Evolutionary conservation across 306 rosid species (phyloP), one percentile per base, ranked within the genome.

Genomic region (Cucurbita moschata): DNA sequence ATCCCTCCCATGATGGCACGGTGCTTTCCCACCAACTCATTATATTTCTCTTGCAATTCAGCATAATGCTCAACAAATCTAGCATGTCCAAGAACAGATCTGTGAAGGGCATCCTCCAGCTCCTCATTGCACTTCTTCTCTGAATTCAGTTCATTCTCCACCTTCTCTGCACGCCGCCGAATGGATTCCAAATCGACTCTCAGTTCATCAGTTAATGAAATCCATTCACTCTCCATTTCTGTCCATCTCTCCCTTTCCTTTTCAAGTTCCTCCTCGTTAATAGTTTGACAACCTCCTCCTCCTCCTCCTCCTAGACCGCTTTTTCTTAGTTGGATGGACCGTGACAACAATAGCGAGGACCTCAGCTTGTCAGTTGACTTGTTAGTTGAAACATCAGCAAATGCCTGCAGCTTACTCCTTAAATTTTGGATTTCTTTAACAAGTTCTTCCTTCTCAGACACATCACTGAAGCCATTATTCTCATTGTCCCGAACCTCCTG

Each of bases 181-280:
- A 47, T 85, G 39, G 90, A 79, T 57, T 89, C 96, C 30, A 95
- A 85, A 59, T 95, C 97, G 74, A 91, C 84, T 77, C 97, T 83
- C 66, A 91, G 86, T 73, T 91, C 99, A 71, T 94, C 99, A 30
- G 99, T 94, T 46, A 94, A 83, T 59, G 91, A 91, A 77, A 94
- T 94, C 99, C 99, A 89, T 57, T 94, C 97, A 50, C 99, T 89
- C 83, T 94, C 99, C 96, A 94, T 89, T 84, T 94, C 97, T 19
- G 89, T 89, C 99, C 99, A 94, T 77, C 88, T 85, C 76, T 91
- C 70, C 79, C 97, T 85, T 85, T 94, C 99, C 67, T 53, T 83
- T 76, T 89, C 92, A 26, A 88, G 84, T 65, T 94, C 99, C 75
- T 89, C 96, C 49, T 78, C 80, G 67, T 77, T 78, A 75, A 54